Percentiles rank a stretch among this genome's conserved stretches.
Conservation (phyloP, 306 rosid species). For the Prunus campanulata region DNA sequence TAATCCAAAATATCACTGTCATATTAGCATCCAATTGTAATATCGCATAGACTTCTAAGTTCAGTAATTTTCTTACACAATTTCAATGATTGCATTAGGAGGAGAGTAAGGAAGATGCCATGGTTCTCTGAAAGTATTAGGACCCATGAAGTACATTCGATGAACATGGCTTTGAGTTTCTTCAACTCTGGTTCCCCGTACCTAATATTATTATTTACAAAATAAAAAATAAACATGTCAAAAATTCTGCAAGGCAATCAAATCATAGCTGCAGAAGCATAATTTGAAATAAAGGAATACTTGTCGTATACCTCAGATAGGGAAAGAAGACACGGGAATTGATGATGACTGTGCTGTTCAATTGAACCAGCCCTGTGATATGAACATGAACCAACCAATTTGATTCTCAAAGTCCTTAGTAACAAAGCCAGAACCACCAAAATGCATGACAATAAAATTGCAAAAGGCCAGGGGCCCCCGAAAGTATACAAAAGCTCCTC, state of each 20-base stretch:
- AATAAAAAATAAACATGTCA: neutral
- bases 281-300: conserved; percentile 8
- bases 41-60: neutral
- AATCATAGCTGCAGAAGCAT: conserved; percentile 19
- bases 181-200: conserved; percentile 85
- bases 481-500: conserved; percentile 94
- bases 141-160: conserved; percentile 97
- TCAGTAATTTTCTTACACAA: conserved; percentile 75
- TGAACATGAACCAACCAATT: conserved; percentile 71
- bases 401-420: conserved; percentile 69
- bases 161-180: conserved; percentile 96
- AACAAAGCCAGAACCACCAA: conserved; percentile 67
- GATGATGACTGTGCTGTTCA: conserved; percentile 64
- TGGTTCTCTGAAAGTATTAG: conserved; percentile 95
- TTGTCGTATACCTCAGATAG: conserved; percentile 72
- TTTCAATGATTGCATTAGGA: conserved; percentile 90
- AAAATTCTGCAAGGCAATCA: conserved; percentile 11
- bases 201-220: conserved; percentile 36
- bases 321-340: conserved; percentile 88
- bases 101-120: conserved; percentile 99
- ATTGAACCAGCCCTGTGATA: conserved; percentile 61
- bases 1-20: conserved; percentile 7
- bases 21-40: conserved; percentile 20
- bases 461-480: conserved; percentile 90
- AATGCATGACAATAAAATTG: conserved; percentile 62